These are phyloP conservation scores for Pythium sp. DNA, from an alignment of 352 stramenopile species.

Conservation along the genomic window DNA sequence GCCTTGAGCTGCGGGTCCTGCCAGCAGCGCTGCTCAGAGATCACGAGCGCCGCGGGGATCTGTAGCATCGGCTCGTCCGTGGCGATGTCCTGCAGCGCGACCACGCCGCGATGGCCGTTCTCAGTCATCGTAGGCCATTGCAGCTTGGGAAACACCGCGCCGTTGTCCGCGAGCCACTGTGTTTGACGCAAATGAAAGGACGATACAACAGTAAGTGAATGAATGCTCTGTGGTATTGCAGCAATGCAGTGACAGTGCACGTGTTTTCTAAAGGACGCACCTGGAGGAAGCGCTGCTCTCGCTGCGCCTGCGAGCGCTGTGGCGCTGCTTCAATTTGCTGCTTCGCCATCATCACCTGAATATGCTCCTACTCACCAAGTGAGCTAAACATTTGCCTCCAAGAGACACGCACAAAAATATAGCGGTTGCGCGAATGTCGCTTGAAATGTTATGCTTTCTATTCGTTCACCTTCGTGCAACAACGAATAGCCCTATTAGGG, in stretches of 20 bases:
- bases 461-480: not conserved
- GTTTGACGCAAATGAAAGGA: not conserved
- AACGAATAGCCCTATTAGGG: constrained; percentile 4
- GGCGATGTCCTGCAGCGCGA: constrained; percentile 47
- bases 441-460: not conserved
- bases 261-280: constrained; percentile 13
- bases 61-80: constrained; percentile 63
- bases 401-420: not conserved
- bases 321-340: not conserved
- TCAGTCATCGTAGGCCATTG: constrained; percentile 54
- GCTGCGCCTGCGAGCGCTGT: constrained; percentile 6
- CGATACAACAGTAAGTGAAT: not conserved
- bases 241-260: not conserved
- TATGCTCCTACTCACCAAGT: not conserved
- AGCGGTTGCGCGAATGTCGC: not conserved
- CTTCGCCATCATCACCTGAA: not conserved
- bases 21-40: constrained; percentile 69
- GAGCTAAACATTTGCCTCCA: not conserved
- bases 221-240: not conserved
- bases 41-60: constrained; percentile 65
- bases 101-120: constrained; percentile 58
- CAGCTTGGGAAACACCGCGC: constrained; percentile 74
- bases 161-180: constrained; percentile 70
- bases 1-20: constrained; percentile 39
- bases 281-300: constrained; percentile 52